Evolutionary conservation across 2,329 filamentous ascomycete genomes (phyloP).

Genomic region (Sphaceloma murrayae): DNA sequence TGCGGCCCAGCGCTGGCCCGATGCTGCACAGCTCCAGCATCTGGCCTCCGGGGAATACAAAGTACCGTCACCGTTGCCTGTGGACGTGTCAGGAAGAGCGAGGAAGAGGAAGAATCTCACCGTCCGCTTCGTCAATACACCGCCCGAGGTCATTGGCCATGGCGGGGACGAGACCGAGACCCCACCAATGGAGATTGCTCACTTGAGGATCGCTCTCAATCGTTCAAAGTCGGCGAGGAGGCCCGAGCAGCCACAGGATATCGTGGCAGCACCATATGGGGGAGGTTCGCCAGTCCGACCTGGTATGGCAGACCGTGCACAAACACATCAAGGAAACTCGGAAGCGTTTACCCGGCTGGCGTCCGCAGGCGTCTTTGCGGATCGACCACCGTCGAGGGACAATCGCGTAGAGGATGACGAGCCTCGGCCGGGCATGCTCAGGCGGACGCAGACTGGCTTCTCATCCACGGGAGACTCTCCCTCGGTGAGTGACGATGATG

Average conservation of each 20-base stretch:
- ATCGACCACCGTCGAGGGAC: conserved; percentile 9
- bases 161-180: conserved; percentile 78
- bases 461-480: conserved; percentile 10
- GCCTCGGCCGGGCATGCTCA: conserved; percentile 10
- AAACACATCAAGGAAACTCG: conserved; percentile 6
- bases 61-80: conserved; percentile 20
- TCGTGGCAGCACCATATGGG: conserved; percentile 23
- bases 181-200: conserved; percentile 62
- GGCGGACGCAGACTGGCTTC: conserved; percentile 16
- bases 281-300: conserved; percentile 37
- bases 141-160: conserved; percentile 77
- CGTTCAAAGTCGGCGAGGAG: conserved; percentile 25
- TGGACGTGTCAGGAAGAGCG: conserved; percentile 25
- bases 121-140: conserved; percentile 63
- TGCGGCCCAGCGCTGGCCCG: conserved; percentile 43
- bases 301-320: conserved; percentile 11
- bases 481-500: neutral
- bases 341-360: conserved; percentile 6
- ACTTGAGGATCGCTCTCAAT: conserved; percentile 36
- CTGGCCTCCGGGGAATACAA: conserved; percentile 22
- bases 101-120: conserved; percentile 55
- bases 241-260: conserved; percentile 19
- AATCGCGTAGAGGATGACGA: conserved; percentile 5
- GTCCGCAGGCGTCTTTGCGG: conserved; percentile 14
- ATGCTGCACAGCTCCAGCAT: conserved; percentile 34